Base-by-base conservation (phyloP, 306 rosid species). In the Hippophae rhamnoides region DNA sequence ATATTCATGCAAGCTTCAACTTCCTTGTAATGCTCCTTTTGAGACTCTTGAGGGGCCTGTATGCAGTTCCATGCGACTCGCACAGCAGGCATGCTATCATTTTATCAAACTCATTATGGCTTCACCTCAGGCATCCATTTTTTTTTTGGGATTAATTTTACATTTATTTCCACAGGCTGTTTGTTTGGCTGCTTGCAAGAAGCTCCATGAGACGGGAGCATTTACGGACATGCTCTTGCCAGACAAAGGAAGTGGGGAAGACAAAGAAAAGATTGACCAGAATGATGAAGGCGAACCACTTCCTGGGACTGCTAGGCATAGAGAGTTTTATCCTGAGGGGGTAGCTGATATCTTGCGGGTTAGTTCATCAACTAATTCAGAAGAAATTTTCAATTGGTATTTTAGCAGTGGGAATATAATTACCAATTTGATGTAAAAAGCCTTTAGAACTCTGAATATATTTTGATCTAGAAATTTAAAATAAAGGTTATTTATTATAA, bases 281-380 rank as follows among this genome's bases (percentile, higher is more conserved):
- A 86, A 69, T 75, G 86, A 88, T 59, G 96, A 85, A 69, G 96
- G 87, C 58, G 99, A 92, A 65, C 90, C 96, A 67, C 95, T 92
- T 76, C 94, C 99, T 13, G 99, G 99, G 61, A 92, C 99, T 67
- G 95, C 96, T 62, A 88, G 99, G 82, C 99, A 92, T 65, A 80
- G 99, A 77, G 99, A 92, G 77, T 92, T 88, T 77, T 92, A 88
- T 80, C 99, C 99, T 54, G 96, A 92, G 82, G 99, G 99, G 43
- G 95, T 92, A 67, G 99, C 99, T 47, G 79, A 86, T 67, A 82
- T 74, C 76, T 95, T 92, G 48, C 79, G 78, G 96, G 99, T 86
- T 64, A 18, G 86, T 85, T 67, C 53, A 45, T 71, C 52, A 2
- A 2, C 65, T 65, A 40, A 73, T 64, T 66, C 4, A 31, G 38